Evolutionary conservation across 163 green algal genomes (phyloP).

Genomic region (Coccomyxa subellipsoidea): DNA sequence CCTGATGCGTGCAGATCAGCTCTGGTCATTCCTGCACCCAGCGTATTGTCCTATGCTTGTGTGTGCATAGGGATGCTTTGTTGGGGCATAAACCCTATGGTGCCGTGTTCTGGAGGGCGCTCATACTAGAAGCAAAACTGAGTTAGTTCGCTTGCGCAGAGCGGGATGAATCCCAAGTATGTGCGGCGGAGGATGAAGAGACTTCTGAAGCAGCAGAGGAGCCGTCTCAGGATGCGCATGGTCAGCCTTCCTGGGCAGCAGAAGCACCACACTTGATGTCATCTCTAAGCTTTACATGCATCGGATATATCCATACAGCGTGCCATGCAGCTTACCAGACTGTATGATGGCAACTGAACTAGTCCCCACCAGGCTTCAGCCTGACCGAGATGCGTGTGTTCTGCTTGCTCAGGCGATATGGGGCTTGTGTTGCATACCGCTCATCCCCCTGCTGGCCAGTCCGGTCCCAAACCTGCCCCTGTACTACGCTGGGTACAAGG

Average conservation of each 20-base stretch:
- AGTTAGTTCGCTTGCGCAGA: no score
- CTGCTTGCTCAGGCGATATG: neutral
- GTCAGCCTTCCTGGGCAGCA: neutral
- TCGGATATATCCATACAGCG: no score
- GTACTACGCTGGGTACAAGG: conserved; percentile 50
- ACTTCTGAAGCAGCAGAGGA: conserved; percentile 8
- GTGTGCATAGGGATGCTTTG: neutral
- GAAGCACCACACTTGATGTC: neutral
- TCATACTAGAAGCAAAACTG: no score
- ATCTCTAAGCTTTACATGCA: no score
- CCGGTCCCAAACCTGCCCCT: conserved; percentile 53
- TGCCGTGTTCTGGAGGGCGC: no score
- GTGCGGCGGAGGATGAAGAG: conserved; percentile 34
- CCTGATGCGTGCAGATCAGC: neutral
- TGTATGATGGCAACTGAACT: no score
- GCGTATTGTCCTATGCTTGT: neutral
- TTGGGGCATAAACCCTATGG: no score
- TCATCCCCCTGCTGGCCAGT: conserved; percentile 23
- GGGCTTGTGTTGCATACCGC: conserved; percentile 23
- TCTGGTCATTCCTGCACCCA: neutral
- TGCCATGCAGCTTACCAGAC: no score
- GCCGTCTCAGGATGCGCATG: conserved; percentile 24
- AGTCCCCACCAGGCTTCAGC: no score
- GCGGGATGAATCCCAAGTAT: conserved; percentile 12
- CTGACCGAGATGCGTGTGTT: no score